These are phyloP conservation scores for Beauveria medogensis DNA, from an alignment of 2,329 filamentous ascomycete species.

Conservation along the genomic window DNA sequence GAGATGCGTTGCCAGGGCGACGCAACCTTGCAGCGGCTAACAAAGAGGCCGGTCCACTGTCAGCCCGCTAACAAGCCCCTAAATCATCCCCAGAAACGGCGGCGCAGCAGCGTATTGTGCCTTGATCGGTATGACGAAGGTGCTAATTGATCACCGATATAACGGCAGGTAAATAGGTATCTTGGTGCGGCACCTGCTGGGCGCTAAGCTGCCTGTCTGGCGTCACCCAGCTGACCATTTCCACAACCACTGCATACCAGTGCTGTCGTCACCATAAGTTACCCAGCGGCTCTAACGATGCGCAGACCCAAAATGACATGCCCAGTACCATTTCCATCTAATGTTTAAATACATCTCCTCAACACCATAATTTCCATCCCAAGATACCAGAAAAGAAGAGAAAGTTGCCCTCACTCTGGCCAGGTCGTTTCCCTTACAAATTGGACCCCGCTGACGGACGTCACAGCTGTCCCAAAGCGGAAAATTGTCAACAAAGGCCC, in stretches of 20 bases:
- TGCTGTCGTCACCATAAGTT: background rate
- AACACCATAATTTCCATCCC: conserved; percentile 10
- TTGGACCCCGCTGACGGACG: conserved; percentile 15
- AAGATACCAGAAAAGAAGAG: conserved; percentile 17
- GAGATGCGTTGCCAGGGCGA: conserved; percentile 15
- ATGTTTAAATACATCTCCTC: background rate
- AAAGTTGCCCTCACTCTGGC: conserved; percentile 12
- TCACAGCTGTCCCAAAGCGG: conserved; percentile 29
- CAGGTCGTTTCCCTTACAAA: conserved; percentile 7
- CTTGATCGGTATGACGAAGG: background rate
- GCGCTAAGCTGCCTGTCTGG: background rate
- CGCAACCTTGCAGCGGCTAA: background rate
- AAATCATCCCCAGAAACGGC: background rate
- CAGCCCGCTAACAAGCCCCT: conserved; percentile 1
- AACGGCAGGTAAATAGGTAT: too few relatives aligned
- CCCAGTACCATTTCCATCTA: background rate
- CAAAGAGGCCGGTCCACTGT: background rate
- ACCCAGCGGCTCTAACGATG: background rate
- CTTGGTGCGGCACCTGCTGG: background rate
- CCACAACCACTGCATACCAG: conserved; percentile 5
- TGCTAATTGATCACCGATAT: background rate
- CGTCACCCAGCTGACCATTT: background rate
- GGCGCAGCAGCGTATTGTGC: background rate
- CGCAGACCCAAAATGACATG: background rate
- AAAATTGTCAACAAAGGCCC: conserved; percentile 34